phyloP scores from a whole-genome alignment of 2,329 filamentous ascomycete species.

The Botrytis medusae region DNA sequence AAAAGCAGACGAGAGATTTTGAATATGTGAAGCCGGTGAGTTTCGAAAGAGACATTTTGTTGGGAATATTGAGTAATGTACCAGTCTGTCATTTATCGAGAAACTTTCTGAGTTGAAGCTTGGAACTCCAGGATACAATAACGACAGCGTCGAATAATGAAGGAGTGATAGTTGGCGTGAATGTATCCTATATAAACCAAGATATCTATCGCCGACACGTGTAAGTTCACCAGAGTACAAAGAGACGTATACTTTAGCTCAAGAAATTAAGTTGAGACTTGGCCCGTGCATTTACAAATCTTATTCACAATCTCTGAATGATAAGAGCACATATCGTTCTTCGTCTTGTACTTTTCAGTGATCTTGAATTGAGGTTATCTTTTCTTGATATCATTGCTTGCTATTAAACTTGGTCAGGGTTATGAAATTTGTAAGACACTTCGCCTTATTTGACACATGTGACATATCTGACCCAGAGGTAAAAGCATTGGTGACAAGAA shows the following conservation, averaged over 20 bases:
- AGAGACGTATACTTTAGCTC: neutral
- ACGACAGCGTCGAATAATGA: neutral
- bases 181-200: neutral
- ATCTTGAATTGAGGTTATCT: neutral
- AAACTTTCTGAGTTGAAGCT: no score
- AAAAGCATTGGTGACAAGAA: neutral
- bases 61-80: neutral
- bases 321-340: neutral
- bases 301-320: neutral
- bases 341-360: neutral
- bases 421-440: no score
- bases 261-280: neutral
- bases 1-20: neutral
- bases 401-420: neutral
- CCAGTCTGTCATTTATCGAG: neutral
- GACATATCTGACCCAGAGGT: neutral
- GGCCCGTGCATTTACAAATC: neutral
- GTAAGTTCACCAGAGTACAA: neutral
- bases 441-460: neutral
- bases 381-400: neutral
- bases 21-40: neutral
- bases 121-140: neutral
- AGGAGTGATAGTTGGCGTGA: neutral
- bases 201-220: neutral
- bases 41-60: slow-evolving; percentile 7